Evolutionary conservation across 73 alveolate species (phyloP).

Genomic region (Stentor coeruleus): DNA sequence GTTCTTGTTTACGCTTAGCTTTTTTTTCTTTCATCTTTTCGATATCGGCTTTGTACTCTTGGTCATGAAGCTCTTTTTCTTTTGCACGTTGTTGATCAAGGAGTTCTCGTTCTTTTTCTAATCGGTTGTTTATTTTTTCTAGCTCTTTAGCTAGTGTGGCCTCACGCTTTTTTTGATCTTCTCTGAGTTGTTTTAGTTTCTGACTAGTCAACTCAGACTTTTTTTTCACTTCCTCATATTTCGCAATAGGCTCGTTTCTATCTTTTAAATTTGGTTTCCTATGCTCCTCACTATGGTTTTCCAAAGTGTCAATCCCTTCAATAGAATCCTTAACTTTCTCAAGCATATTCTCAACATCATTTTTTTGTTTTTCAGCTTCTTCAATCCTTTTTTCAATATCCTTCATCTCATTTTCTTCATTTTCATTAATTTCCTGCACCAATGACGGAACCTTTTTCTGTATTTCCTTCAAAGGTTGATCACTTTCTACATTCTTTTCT

Average conservation of each 20-base stretch:
- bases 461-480: too few relatives aligned
- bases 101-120: not conserved
- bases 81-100: too few relatives aligned
- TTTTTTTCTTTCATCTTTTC: slow-evolving; percentile 7
- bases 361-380: not conserved
- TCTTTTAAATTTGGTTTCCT: not conserved
- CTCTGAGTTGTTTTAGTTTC: not conserved
- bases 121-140: not conserved
- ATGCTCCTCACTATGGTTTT: not conserved
- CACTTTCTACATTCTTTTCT: too few relatives aligned
- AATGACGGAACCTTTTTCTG: too few relatives aligned
- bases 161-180: slow-evolving; percentile 6
- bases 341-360: not conserved
- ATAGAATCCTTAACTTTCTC: not conserved
- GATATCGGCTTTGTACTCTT: slow-evolving; percentile 11
- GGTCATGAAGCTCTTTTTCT: not conserved
- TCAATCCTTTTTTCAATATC: not conserved
- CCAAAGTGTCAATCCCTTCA: not conserved
- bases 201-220: not conserved
- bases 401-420: too few relatives aligned
- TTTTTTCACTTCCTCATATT: not conserved
- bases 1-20: slow-evolving; percentile 17
- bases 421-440: too few relatives aligned
- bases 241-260: not conserved
- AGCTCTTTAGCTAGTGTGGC: not conserved